phyloP scores from a whole-genome alignment of 371 early-diverging fungal species.

The Mortierella sp. region DNA sequence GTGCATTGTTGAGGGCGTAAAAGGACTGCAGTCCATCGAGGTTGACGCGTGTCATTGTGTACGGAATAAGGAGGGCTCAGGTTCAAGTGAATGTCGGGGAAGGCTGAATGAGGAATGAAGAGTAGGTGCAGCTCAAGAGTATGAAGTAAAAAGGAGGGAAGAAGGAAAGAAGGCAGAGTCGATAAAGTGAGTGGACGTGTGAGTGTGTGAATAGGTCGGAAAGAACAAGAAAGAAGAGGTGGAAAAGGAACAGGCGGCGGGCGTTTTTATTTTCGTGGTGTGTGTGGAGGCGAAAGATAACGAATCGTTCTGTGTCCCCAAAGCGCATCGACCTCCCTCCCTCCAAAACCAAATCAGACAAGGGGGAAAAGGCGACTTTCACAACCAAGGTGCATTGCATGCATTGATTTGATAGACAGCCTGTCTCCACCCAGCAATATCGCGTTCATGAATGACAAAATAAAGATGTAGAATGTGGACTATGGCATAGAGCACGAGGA shows the following conservation, averaged over 20 bases:
- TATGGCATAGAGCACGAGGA: neutral
- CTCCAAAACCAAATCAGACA: neutral
- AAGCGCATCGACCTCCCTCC: neutral
- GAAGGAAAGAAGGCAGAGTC: neutral
- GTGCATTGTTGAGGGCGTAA: constrained; percentile 37
- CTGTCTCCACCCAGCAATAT: neutral
- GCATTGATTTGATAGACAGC: neutral
- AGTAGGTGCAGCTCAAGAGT: neutral
- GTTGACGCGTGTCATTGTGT: constrained; percentile 38
- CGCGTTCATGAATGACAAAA: too few relatives aligned
- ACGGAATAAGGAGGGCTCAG: neutral
- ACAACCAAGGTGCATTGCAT: neutral
- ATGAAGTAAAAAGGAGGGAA: neutral
- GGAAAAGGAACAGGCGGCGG: neutral
- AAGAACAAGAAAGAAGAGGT: neutral
- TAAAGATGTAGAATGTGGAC: neutral
- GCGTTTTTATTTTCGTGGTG: neutral
- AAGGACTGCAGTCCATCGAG: constrained; percentile 47
- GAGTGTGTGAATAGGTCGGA: neutral
- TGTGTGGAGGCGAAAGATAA: neutral
- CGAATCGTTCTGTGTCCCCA: neutral
- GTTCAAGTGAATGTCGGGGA: neutral
- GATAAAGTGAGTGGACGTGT: too few relatives aligned
- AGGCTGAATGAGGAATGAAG: neutral
- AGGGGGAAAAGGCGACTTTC: neutral